Base-by-base conservation (phyloP, 352 stramenopile genomes). In the Phytophthora uliginosa region DNA sequence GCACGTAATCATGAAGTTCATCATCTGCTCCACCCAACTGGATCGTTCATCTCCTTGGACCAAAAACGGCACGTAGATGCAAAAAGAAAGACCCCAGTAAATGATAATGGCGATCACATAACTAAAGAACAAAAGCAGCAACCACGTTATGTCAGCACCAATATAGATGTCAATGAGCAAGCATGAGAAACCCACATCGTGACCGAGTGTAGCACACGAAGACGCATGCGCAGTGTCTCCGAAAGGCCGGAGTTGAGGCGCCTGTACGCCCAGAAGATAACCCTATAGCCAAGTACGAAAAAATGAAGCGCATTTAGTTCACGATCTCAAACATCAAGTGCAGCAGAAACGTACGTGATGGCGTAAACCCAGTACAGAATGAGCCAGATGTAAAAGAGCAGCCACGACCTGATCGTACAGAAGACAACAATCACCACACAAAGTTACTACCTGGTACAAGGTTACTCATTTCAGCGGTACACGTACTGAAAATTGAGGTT, bases 81-180 rank as follows among this genome's bases (percentile, higher is more conserved):
- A 79, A 70, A 97, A 95, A 17, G 88, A 95, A 68, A 97, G 71
- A 15, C 84, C 86, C 90, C 90, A 97, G 77, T 97, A 97, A 63
- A 97, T 94, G 76, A 97, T 95, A 67, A 97, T 95, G n/a, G 90
- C 90, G 40, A 96, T 95, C 68, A 96, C 89, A 56, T 96, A 96
- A 50, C 88, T 95, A 57, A 28, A 7, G 28, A 15, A 7, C 8
- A 60, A 7, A 3, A 42, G 36, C 12, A 42, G 38, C 55, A 68
- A 20, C 18, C 1, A 36, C 50, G 51, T 33, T 56, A 20, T 63
- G 58, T 52, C 38, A 59, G 20, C 18, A 60, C n/a, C 50, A 63
- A 40, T 17, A 34, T 4, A 36, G 51, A 13, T 13, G 45, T 42
- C 31, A 7, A 10, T 8, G 26, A 22, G 26, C 3, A 47, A 12